Evolutionary conservation across 2,329 filamentous ascomycete genomes (phyloP).

Genomic region (Phaeosphaeria sp.): DNA sequence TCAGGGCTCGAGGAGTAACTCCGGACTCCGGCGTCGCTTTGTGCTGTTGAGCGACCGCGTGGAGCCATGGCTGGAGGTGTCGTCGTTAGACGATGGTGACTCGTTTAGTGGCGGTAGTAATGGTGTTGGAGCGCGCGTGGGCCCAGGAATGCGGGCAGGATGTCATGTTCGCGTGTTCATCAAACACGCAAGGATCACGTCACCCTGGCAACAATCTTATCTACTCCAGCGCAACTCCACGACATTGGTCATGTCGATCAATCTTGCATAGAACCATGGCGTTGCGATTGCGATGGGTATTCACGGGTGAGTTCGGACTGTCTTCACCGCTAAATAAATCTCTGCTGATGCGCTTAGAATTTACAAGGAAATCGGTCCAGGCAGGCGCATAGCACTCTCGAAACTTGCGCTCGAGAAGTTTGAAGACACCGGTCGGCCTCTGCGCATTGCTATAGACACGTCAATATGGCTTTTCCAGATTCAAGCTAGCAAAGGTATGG

Average conservation of each 20-base stretch:
- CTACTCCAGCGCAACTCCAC: slow-evolving; percentile 17
- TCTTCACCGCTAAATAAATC: neutral
- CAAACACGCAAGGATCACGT: slow-evolving; percentile 14
- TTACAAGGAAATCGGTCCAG: slow-evolving; percentile 85
- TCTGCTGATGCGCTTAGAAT: slow-evolving; percentile 64
- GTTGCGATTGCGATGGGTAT: slow-evolving; percentile 46
- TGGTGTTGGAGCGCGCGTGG: slow-evolving; percentile 17
- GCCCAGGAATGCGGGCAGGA: slow-evolving; percentile 20
- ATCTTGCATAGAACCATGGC: slow-evolving; percentile 17
- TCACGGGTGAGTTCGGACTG: slow-evolving; percentile 38
- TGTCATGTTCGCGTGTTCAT: slow-evolving; percentile 1
- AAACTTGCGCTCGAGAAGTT: slow-evolving; percentile 83
- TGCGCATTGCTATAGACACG: slow-evolving; percentile 90
- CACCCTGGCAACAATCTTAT: slow-evolving; percentile 44
- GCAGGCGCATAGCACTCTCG: slow-evolving; percentile 78
- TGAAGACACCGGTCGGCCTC: slow-evolving; percentile 70
- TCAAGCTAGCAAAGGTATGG: slow-evolving; percentile 74
- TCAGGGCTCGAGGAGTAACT: slow-evolving; percentile 47
- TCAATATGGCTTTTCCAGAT: slow-evolving; percentile 98
- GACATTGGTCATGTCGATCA: slow-evolving; percentile 14
- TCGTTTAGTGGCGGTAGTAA: slow-evolving; percentile 18
- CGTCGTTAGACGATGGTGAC: slow-evolving; percentile 9
- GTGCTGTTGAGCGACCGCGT: slow-evolving; percentile 21
- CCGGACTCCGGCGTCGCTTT: slow-evolving; percentile 25
- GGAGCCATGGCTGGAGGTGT: slow-evolving; percentile 29